A percentile compares a stretch with the other conserved stretches of the same genome.
Conservation (phyloP, 1,139 yeast genomes). For the Petasospora fabianii region DNA sequence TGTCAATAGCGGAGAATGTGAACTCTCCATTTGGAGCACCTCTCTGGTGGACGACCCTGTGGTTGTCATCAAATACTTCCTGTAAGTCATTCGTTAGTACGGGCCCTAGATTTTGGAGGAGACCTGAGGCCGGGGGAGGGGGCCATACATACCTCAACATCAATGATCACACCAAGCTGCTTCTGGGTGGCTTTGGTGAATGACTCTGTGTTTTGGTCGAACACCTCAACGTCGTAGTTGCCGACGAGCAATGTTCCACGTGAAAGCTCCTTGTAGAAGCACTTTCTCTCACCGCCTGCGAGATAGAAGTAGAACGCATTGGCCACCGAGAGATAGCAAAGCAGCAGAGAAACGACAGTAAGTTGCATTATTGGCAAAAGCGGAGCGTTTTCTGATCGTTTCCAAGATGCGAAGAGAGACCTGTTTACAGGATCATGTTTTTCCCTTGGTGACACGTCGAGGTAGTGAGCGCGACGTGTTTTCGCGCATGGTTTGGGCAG, state of each 20-base stretch:
- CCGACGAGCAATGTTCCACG: slow-evolving; percentile 59
- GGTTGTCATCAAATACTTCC: slow-evolving; percentile 64
- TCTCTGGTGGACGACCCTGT: slow-evolving; percentile 64
- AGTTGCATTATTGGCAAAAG: slow-evolving; percentile 6
- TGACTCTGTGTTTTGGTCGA: slow-evolving; percentile 40
- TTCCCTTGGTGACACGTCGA: slow-evolving; percentile 12
- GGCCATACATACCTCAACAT: slow-evolving; percentile 39
- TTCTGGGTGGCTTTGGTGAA: slow-evolving; percentile 42
- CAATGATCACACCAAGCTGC: slow-evolving; percentile 44
- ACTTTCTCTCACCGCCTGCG: slow-evolving; percentile 54
- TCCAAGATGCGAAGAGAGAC: neutral
- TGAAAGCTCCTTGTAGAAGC: slow-evolving; percentile 64
- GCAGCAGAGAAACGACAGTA: slow-evolving; percentile 3
- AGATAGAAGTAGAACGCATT: slow-evolving; percentile 46
- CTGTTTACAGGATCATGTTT: slow-evolving; percentile 10
- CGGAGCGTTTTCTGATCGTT: neutral
- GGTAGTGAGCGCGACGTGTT: neutral
- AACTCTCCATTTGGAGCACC: slow-evolving; percentile 59
- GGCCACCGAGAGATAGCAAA: slow-evolving; percentile 25
- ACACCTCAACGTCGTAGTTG: slow-evolving; percentile 54
- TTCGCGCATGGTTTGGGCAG: too few relatives aligned
- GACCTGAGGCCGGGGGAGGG: too few relatives aligned
- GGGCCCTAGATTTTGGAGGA: neutral
- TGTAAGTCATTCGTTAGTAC: slow-evolving; percentile 15
- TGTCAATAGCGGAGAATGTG: slow-evolving; percentile 63